These are phyloP conservation scores for Yamadazyma trypodendri DNA, from an alignment of 1,139 yeast genomes.

Conservation along the genomic window DNA sequence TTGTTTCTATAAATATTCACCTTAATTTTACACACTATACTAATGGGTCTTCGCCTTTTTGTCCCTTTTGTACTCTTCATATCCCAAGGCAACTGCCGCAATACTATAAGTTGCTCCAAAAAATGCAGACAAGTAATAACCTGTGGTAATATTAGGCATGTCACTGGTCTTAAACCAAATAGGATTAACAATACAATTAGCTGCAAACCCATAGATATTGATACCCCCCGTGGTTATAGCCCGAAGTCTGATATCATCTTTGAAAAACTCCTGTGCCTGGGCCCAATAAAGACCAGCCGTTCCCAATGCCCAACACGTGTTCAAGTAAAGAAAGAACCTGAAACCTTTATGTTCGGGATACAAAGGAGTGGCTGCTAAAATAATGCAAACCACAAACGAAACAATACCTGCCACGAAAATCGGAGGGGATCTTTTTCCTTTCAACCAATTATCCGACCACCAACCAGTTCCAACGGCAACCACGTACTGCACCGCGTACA, in stretches of 20 bases:
- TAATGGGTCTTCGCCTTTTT: not conserved
- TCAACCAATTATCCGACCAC: constrained; percentile 15
- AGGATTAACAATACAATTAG: constrained; percentile 15
- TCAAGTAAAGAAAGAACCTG: constrained; percentile 5
- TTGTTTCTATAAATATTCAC: no score
- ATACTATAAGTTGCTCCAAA: constrained; percentile 8
- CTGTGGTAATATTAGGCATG: constrained; percentile 16
- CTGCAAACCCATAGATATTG: constrained; percentile 12
- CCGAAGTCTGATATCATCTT: constrained; percentile 4
- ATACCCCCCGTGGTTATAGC: constrained; percentile 6
- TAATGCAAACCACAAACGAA: constrained; percentile 2
- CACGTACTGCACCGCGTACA: constrained; percentile 5
- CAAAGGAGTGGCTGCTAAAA: constrained; percentile 4
- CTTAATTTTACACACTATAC: no score
- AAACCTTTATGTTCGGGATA: constrained; percentile 5
- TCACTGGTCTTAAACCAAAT: constrained; percentile 17
- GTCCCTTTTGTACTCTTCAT: constrained; percentile 8
- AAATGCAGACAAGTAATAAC: constrained; percentile 18
- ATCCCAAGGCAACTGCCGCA: constrained; percentile 5
- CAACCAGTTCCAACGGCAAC: constrained; percentile 6
- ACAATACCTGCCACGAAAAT: constrained; percentile 13
- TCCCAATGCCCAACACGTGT: constrained; percentile 5
- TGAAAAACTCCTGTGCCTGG: constrained; percentile 5
- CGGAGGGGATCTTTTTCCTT: constrained; percentile 18
- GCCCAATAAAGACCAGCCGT: constrained; percentile 8